Conservation (phyloP, 805 yeast genomes). For the Saccharomycopsis oosterbeekiorum region DNA sequence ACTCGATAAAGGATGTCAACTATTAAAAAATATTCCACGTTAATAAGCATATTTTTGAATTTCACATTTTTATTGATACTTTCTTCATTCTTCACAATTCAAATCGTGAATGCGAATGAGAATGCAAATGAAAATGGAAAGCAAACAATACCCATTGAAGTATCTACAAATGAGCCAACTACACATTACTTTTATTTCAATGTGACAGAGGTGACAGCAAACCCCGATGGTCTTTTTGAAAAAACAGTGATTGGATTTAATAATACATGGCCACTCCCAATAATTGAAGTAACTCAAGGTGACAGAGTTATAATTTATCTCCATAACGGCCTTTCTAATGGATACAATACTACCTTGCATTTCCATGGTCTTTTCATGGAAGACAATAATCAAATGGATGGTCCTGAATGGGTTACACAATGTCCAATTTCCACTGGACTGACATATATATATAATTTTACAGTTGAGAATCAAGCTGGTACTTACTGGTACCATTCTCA, state of each 20-base stretch:
- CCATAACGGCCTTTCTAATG: conserved; percentile 47
- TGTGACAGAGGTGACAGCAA: conserved; percentile 50
- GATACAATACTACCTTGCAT: conserved; percentile 49
- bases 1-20: not conserved
- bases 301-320: conserved; percentile 52
- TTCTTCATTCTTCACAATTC: not conserved
- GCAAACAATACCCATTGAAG: not conserved
- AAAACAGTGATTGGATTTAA: conserved; percentile 59
- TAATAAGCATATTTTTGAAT: not conserved
- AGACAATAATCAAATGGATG: conserved; percentile 60
- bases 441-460: conserved; percentile 59
- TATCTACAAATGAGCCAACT: not conserved
- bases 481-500: conserved; percentile 85
- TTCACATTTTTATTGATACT: not conserved
- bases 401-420: conserved; percentile 71
- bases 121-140: not conserved
- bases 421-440: conserved; percentile 69
- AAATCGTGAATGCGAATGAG: not conserved
- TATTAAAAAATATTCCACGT: not conserved
- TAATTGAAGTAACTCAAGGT: conserved; percentile 52
- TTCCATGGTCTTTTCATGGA: conserved; percentile 72
- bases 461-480: conserved; percentile 58
- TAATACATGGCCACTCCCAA: conserved; percentile 66
- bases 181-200: conserved; percentile 51
- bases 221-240: conserved; percentile 53